Evolutionary conservation across 768 basidiomycete genomes (phyloP).

Genomic region (Russula sp.): DNA sequence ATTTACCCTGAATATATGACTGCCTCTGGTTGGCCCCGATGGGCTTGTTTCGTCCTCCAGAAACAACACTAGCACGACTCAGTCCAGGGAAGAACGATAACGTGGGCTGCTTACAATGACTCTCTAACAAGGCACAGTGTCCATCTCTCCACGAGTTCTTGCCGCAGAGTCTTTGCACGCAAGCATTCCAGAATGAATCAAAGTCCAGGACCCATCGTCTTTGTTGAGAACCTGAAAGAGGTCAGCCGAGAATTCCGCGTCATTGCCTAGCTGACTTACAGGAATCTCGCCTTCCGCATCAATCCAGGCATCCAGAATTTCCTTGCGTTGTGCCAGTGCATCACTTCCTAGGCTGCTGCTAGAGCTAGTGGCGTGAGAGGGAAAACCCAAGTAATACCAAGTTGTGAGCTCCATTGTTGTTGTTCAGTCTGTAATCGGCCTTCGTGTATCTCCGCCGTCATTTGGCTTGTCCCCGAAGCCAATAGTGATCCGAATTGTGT

Average conservation of each 20-base stretch:
- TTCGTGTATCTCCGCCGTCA: no score
- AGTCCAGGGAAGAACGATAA: not conserved
- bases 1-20: not conserved
- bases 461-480: no score
- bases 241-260: no score
- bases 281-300: slow-evolving; percentile 9
- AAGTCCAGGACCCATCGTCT: no score
- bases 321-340: not conserved
- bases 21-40: not conserved
- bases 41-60: not conserved
- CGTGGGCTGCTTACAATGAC: not conserved
- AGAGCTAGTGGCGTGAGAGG: not conserved
- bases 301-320: not conserved
- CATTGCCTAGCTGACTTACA: not conserved
- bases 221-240: no score
- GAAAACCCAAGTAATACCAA: no score
- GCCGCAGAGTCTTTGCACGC: not conserved
- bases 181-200: not conserved
- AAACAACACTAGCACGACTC: not conserved
- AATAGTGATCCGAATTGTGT: no score
- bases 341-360: not conserved
- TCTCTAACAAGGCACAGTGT: not conserved
- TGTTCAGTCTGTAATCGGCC: no score
- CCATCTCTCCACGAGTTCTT: not conserved
- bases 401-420: no score